A percentile compares a stretch with the other conserved stretches of the same genome.
These are phyloP conservation scores for Brachypodium distachyon DNA, from an alignment of 202 grass and related monocot genomes.

Conservation along the genomic window DNA sequence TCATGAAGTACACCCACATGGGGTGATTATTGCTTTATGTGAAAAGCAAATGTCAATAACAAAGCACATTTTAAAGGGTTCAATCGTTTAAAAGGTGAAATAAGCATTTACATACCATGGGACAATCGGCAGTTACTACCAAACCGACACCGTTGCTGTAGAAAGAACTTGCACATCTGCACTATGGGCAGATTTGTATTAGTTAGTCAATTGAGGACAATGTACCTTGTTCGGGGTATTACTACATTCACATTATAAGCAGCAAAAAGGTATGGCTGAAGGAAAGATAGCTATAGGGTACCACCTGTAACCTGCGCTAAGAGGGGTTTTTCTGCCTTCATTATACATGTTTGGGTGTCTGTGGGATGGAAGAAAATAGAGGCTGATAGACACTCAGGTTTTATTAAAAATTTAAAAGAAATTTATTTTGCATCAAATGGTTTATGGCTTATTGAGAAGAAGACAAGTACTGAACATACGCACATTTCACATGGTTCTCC, in stretches of 20 bases:
- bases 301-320: not conserved
- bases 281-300: not conserved
- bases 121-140: slow-evolving; percentile 90
- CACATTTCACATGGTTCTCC: not conserved
- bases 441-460: not conserved
- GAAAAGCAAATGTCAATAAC: not conserved
- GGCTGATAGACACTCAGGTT: not conserved
- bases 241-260: slow-evolving; percentile 28
- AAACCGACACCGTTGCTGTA: slow-evolving; percentile 97
- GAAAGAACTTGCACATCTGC: slow-evolving; percentile 99
- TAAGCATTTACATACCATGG: slow-evolving; percentile 75
- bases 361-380: not conserved
- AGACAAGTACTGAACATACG: not conserved
- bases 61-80: not conserved
- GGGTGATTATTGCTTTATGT: not conserved
- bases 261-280: slow-evolving; percentile 1
- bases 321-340: not conserved
- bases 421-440: not conserved
- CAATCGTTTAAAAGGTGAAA: slow-evolving; percentile 8
- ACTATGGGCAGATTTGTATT: slow-evolving; percentile 48
- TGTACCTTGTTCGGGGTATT: not conserved
- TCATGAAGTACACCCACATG: not conserved
- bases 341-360: not conserved
- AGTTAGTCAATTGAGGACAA: slow-evolving; percentile 31
- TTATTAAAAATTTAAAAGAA: not conserved